These are phyloP conservation scores for Tirmania nivea DNA, from an alignment of 495 filamentous ascomycete genomes.

Conservation along the genomic window DNA sequence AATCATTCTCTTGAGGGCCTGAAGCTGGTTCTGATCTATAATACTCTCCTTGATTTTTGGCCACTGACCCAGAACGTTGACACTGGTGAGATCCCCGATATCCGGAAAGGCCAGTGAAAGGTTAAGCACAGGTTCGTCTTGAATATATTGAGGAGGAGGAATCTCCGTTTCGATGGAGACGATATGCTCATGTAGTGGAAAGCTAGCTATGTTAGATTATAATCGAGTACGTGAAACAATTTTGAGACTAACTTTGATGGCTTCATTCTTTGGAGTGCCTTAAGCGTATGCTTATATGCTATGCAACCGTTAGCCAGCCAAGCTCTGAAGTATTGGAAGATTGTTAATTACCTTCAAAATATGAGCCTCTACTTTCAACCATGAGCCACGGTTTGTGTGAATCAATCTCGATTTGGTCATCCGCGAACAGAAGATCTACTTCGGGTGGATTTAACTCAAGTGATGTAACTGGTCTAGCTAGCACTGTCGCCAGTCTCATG, in stretches of 20 bases:
- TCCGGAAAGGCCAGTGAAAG: conserved; percentile 15
- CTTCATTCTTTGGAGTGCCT: conserved; percentile 50
- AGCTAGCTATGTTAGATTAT: conserved; percentile 21
- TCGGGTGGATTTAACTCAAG: conserved; percentile 44
- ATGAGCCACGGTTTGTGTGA: conserved; percentile 51
- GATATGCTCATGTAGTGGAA: conserved; percentile 40
- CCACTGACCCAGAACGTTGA: conserved; percentile 30
- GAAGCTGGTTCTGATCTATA: conserved; percentile 48
- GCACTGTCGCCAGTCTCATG: conserved; percentile 52
- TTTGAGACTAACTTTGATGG: conserved; percentile 30
- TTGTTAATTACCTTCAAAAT: conserved; percentile 33
- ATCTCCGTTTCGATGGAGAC: conserved; percentile 30
- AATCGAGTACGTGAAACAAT: background rate
- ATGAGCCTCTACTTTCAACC: conserved; percentile 49
- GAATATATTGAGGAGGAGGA: conserved; percentile 29
- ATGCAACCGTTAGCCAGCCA: background rate
- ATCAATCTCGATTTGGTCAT: conserved; percentile 38
- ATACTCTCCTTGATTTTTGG: conserved; percentile 26
- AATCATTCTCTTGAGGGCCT: conserved; percentile 46
- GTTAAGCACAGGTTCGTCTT: conserved; percentile 25
- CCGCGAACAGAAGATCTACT: conserved; percentile 54
- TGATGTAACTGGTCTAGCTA: conserved; percentile 40
- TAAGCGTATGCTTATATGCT: conserved; percentile 44
- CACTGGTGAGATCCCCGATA: conserved; percentile 19
- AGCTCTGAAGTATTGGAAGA: background rate